Evolutionary conservation across 1,139 yeast species (phyloP), one percentile per base, ranked within the genome.

Genomic region (Scheffersomyces segobiensis): DNA sequence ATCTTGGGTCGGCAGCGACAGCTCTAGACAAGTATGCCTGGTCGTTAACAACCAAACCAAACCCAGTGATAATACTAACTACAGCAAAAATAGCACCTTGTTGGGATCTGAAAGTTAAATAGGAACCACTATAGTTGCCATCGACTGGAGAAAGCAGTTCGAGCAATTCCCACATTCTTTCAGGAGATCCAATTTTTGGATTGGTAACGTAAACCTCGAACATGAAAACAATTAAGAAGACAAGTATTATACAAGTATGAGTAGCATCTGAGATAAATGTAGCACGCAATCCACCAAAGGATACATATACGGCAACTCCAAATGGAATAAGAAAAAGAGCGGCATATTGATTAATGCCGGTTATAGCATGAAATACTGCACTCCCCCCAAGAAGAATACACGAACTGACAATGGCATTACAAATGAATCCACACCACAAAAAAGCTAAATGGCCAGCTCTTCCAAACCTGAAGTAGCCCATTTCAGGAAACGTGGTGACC

Each of bases 21-120:
- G 70, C 64, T 54, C 70, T 69, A 10, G 71, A 67, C 49, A 75
- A 73, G 57, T 75, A 76, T 4, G 79, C 78, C 79, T 90, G 75
- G 88, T 90, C 73, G 87, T 89, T 87, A 85, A 89, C 84, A 81
- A 86, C 74, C 71, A 83, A 62, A 80, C 91, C 60, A 85, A 93
- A 76, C 84, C 88, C 68, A 1, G 77, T 74, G 47, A 74, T 71
- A 24, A 73, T 66, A 42, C 73, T 67, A 49, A 71, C 71, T 24
- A 76, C 67, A 7, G 76, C 71, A 60, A 75, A 77, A 8, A 78
- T 67, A 1, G 74, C 81, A 46, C 82, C 83, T 57, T 70, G 71
- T 53, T 72, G 70, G 3, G 86, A 81, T 56, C 77, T 72, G 65
- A 82, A 78, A 1, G 87, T 83, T 52, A 82, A 63, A 54, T 72